A percentile compares a stretch with the other conserved stretches of the same genome.
Evolutionary conservation across 352 stramenopile genomes (phyloP).

Genomic region (Elongisporangium undulatum): DNA sequence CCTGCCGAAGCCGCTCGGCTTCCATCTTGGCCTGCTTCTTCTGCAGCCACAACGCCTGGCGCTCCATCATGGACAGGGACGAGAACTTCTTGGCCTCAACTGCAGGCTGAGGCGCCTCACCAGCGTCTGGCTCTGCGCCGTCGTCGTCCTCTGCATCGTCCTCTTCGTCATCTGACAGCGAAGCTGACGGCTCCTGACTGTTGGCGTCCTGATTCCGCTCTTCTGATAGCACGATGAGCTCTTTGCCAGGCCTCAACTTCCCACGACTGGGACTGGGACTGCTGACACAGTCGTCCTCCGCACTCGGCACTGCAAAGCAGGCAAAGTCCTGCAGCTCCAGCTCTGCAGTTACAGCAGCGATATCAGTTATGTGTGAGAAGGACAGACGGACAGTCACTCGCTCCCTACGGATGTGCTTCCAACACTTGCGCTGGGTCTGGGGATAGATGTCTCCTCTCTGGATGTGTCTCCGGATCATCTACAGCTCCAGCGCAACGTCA

Average conservation of each 20-base stretch:
- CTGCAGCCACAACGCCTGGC: slow-evolving; percentile 69
- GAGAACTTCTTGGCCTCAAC: slow-evolving; percentile 41
- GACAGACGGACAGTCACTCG: no score
- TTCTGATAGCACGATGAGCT: slow-evolving; percentile 67
- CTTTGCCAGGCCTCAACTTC: slow-evolving; percentile 72
- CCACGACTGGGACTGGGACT: slow-evolving; percentile 60
- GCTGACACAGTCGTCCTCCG: slow-evolving; percentile 3
- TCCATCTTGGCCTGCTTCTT: slow-evolving; percentile 81
- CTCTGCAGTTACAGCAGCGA: slow-evolving; percentile 22
- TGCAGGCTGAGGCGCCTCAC: slow-evolving; percentile 7
- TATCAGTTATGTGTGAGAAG: background rate
- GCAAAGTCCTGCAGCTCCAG: slow-evolving; percentile 69
- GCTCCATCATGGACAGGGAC: slow-evolving; percentile 71
- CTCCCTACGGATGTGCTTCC: slow-evolving; percentile 75
- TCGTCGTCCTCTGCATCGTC: background rate
- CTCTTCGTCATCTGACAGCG: slow-evolving; percentile 2
- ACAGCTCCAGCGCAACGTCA: background rate
- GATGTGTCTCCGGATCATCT: slow-evolving; percentile 71
- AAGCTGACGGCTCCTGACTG: slow-evolving; percentile 6
- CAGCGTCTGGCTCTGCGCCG: slow-evolving; percentile 6
- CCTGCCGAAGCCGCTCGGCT: slow-evolving; percentile 51
- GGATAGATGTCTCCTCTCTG: slow-evolving; percentile 69
- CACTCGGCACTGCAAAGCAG: slow-evolving; percentile 20
- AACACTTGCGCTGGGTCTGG: slow-evolving; percentile 63
- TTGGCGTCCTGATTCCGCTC: slow-evolving; percentile 22